Evolutionary conservation across 1,139 yeast species (phyloP), one percentile per base, ranked within the genome.

Genomic region (Lodderomyces metapsilosis): DNA sequence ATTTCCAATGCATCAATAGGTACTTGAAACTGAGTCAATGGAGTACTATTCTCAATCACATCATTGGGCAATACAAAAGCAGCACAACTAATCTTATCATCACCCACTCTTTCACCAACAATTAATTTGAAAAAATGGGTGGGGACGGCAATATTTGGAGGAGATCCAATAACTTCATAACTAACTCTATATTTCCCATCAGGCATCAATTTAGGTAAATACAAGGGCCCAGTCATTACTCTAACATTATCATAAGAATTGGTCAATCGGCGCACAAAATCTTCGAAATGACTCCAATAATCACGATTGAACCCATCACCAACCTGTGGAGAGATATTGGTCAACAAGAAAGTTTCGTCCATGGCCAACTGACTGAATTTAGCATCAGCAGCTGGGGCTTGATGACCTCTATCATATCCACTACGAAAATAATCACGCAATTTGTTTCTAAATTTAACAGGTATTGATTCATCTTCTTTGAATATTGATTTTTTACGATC

Each of bases 371-470:
- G 98, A 27, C 81, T 79, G 64, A 78, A 92, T 59, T 88, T 89
- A 30, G 98, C 97, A 61, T 92, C 88, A 0, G 98, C 98, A 4
- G 98, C 98, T 2, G 99, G 98, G 0, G 96, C 97, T 56, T 87
- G 88, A 62, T 92, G 99, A 3, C 99, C 99, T 50, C 98, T 71
- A 59, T 92, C 99, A 62, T 88, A 92, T 1, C 99, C 99, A 39
- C 95, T 84, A 51, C 98, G 78, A 71, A 91, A 91, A 61, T 85
- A 92, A 63, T 94, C 98, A 48, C 83, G 74, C 45, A 92, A 71
- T 43, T 76, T 71, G 3, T 84, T 89, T 52, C 97, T 74, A 61
- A 88, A 92, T 54, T 72, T 76, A 28, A 66, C 65, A 0, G 98
- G 98, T 30, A 94, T 78, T n/a, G 62, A 56, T 57, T 86, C 94